Percentiles rank a stretch among this genome's conserved stretches.
These are phyloP conservation scores for Alternaria tenuissima DNA, from an alignment of 2,329 filamentous ascomycete species.

Conservation along the genomic window DNA sequence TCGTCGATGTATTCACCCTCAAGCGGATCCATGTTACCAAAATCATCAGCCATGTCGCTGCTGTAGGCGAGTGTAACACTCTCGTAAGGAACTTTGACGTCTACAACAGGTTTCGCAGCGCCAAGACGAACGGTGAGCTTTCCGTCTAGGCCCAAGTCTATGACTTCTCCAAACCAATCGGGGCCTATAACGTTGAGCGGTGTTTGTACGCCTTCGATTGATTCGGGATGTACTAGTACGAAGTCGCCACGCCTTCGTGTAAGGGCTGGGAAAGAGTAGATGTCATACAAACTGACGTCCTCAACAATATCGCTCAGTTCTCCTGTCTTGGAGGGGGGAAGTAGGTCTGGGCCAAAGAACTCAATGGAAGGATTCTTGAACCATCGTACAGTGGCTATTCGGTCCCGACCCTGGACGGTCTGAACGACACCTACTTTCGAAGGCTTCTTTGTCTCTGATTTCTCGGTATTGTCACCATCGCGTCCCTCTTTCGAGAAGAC, in stretches of 20 bases:
- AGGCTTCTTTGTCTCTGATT: slow-evolving; percentile 51
- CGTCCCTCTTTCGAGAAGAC: slow-evolving; percentile 57
- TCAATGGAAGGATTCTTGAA: slow-evolving; percentile 50
- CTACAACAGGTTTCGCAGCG: slow-evolving; percentile 57
- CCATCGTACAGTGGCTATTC: slow-evolving; percentile 66
- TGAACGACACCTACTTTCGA: slow-evolving; percentile 65
- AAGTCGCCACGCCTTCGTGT: slow-evolving; percentile 62
- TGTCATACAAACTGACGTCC: slow-evolving; percentile 67
- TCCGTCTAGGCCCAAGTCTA: slow-evolving; percentile 63
- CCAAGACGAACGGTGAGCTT: slow-evolving; percentile 63
- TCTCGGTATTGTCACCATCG: slow-evolving; percentile 19
- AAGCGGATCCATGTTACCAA: slow-evolving; percentile 31
- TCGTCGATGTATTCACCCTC: slow-evolving; percentile 44
- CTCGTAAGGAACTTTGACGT: slow-evolving; percentile 60
- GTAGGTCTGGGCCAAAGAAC: slow-evolving; percentile 48
- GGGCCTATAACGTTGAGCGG: slow-evolving; percentile 32
- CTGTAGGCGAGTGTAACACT: slow-evolving; percentile 59
- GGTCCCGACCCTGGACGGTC: slow-evolving; percentile 62
- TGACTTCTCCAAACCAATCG: slow-evolving; percentile 66
- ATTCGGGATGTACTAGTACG: slow-evolving; percentile 57
- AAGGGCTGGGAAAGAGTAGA: slow-evolving; percentile 59
- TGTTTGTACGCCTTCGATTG: slow-evolving; percentile 19
- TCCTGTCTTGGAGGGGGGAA: slow-evolving; percentile 56
- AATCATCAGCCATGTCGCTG: slow-evolving; percentile 51
- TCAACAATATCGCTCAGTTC: slow-evolving; percentile 53